Conservation (phyloP, 2,329 filamentous ascomycete genomes). For the Elsinoe fawcettii region DNA sequence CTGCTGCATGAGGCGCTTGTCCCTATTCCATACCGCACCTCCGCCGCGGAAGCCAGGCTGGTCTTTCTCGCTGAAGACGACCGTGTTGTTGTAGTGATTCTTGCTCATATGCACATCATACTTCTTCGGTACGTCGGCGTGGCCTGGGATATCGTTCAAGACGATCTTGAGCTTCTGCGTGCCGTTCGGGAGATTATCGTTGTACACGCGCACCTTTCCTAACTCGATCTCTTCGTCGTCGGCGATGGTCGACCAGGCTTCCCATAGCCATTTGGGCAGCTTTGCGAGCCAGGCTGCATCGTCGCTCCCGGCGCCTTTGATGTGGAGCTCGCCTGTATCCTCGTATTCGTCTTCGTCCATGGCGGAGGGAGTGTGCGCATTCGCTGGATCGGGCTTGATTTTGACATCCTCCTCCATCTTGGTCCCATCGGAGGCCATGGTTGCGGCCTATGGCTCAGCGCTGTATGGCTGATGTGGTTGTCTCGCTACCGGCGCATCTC, state of each 20-base stretch:
- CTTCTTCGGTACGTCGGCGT: slow-evolving; percentile 74
- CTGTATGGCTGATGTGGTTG: background rate
- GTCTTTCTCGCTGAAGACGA: slow-evolving; percentile 89
- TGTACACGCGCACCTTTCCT: slow-evolving; percentile 56
- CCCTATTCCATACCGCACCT: slow-evolving; percentile 20
- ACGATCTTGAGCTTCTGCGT: slow-evolving; percentile 46
- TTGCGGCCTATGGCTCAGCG: background rate
- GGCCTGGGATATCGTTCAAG: slow-evolving; percentile 57
- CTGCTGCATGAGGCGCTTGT: slow-evolving; percentile 22
- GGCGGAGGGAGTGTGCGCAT: slow-evolving; percentile 27
- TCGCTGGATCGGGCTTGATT: slow-evolving; percentile 29
- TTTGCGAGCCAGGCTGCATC: slow-evolving; percentile 58
- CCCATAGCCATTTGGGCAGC: slow-evolving; percentile 72
- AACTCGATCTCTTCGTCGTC: slow-evolving; percentile 77
- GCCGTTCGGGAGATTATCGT: slow-evolving; percentile 19
- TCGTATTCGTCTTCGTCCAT: slow-evolving; percentile 35
- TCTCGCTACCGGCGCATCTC: background rate
- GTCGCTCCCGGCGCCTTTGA: slow-evolving; percentile 19
- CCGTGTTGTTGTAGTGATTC: slow-evolving; percentile 69
- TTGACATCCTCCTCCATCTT: slow-evolving; percentile 33
- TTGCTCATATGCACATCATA: slow-evolving; percentile 71
- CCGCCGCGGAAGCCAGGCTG: slow-evolving; percentile 61
- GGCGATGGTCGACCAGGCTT: slow-evolving; percentile 66
- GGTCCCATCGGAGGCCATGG: slow-evolving; percentile 30
- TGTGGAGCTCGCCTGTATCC: slow-evolving; percentile 36